Evolutionary conservation across 2,329 filamentous ascomycete genomes (phyloP).

Genomic region (Beauveria pseudobassiana): DNA sequence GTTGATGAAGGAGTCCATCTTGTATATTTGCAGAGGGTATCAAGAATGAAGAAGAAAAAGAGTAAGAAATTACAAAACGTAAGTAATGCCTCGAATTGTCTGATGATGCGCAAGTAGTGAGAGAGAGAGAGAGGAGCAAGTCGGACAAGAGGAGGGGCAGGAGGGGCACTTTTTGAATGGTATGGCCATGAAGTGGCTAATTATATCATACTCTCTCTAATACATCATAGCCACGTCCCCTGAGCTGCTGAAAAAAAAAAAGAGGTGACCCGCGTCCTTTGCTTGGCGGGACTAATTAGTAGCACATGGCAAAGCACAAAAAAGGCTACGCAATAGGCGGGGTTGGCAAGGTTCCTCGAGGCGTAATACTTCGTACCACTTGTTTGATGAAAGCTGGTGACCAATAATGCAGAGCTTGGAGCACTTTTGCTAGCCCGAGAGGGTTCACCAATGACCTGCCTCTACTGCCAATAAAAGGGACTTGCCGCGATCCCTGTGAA

Average conservation of each 20-base stretch:
- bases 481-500: background rate
- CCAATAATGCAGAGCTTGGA: background rate
- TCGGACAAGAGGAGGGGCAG: background rate
- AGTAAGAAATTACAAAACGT: background rate
- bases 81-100: background rate
- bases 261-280: background rate
- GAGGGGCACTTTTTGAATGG: slow-evolving; percentile 2
- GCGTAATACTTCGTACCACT: too few species aligned
- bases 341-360: background rate
- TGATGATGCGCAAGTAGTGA: background rate
- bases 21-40: background rate
- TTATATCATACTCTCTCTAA: background rate
- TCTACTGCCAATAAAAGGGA: background rate
- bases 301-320: background rate
- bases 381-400: background rate
- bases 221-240: background rate
- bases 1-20: slow-evolving; percentile 32
- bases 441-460: too few species aligned
- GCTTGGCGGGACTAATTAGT: background rate
- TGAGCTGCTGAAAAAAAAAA: slow-evolving; percentile 7
- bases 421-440: too few species aligned
- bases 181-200: background rate
- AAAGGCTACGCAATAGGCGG: background rate
- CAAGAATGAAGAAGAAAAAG: background rate
- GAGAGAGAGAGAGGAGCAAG: background rate